Evolutionary conservation across 2,329 filamentous ascomycete genomes (phyloP).

Genomic region (Elsinoe perseae): DNA sequence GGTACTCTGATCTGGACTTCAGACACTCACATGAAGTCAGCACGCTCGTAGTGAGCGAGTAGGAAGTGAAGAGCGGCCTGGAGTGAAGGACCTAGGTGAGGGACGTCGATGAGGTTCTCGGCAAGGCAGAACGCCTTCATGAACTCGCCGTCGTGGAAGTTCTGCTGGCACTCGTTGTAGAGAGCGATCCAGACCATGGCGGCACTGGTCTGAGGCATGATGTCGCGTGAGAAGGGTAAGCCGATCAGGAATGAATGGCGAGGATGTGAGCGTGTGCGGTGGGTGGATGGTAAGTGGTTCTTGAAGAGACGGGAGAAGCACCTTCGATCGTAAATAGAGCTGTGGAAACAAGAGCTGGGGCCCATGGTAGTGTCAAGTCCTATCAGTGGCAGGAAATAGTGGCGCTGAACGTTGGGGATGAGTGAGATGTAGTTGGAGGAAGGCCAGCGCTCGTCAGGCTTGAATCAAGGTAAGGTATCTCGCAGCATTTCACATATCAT

Average conservation of each 20-base stretch:
- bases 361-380: too few relatives aligned
- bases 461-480: too few relatives aligned
- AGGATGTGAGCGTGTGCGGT: neutral
- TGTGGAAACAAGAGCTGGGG: too few relatives aligned
- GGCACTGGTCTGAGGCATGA: neutral
- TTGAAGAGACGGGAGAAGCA: too few relatives aligned
- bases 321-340: too few relatives aligned
- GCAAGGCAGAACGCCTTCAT: neutral
- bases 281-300: neutral
- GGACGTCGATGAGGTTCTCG: neutral
- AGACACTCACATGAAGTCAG: neutral
- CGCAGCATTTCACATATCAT: too few relatives aligned
- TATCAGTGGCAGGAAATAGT: too few relatives aligned
- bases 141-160: neutral
- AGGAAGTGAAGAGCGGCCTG: neutral
- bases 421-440: too few relatives aligned
- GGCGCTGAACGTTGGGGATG: too few relatives aligned
- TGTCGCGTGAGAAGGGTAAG: too few relatives aligned
- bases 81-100: neutral
- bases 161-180: neutral
- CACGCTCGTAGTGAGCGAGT: neutral
- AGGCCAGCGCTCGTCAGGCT: too few relatives aligned
- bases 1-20: too few relatives aligned
- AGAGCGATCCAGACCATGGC: neutral
- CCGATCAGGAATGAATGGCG: neutral